A percentile compares a stretch with the other conserved stretches of the same genome.
Evolutionary conservation across 495 filamentous ascomycete species (phyloP).

Genomic region (Trichoderma erinaceum): DNA sequence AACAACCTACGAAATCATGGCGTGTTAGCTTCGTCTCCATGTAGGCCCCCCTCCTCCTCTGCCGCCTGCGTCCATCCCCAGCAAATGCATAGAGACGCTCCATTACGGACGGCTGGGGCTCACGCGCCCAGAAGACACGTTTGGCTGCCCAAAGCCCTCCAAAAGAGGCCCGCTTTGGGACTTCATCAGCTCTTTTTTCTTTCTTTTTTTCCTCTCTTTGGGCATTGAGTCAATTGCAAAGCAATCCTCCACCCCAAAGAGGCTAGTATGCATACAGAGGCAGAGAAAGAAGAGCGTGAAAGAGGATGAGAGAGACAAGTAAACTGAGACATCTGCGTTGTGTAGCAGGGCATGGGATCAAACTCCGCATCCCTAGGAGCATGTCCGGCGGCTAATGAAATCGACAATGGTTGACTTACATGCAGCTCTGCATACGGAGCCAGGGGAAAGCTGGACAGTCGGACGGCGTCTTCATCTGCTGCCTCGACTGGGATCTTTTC

Average conservation of each 20-base stretch:
- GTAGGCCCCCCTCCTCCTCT: conserved; percentile 16
- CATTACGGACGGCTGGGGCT: neutral
- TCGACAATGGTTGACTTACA: conserved; percentile 45
- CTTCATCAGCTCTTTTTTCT: neutral
- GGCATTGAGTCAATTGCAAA: conserved; percentile 4
- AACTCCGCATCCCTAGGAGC: neutral
- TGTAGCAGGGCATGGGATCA: conserved; percentile 3
- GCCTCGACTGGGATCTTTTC: conserved; percentile 53
- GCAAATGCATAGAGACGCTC: conserved; percentile 14
- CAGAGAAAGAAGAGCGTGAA: neutral
- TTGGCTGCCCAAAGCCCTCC: conserved; percentile 13
- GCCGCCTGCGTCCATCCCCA: conserved; percentile 18
- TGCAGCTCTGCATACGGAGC: conserved; percentile 68
- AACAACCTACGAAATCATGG: conserved; percentile 51
- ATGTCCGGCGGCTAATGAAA: conserved; percentile 3
- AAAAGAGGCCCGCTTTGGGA: conserved; percentile 10
- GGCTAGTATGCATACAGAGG: neutral
- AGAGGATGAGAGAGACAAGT: conserved; percentile 5
- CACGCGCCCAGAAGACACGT: conserved; percentile 5
- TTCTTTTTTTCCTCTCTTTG: neutral
- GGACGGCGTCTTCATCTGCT: conserved; percentile 59
- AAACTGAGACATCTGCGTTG: conserved; percentile 17
- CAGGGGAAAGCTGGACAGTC: conserved; percentile 57
- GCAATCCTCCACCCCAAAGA: neutral
- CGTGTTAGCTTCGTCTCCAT: conserved; percentile 18